These are phyloP conservation scores for Globisporangium okanoganense DNA, from an alignment of 352 stramenopile species.

Conservation along the genomic window DNA sequence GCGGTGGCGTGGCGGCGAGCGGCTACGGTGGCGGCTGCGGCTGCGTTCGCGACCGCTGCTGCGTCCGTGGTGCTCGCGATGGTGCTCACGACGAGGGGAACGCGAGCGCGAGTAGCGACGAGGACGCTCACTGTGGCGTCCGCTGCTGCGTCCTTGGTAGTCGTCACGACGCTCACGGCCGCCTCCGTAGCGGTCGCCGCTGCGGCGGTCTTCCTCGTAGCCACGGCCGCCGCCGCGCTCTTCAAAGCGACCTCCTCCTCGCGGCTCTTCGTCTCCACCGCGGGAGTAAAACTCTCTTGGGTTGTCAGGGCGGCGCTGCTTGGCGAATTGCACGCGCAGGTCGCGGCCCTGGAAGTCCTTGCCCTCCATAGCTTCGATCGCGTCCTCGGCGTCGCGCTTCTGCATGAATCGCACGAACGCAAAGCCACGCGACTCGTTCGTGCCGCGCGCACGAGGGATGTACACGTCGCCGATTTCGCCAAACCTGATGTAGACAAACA, in stretches of 20 bases:
- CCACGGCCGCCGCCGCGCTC: constrained; percentile 25
- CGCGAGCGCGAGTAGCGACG: constrained; percentile 30
- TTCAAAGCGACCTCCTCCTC: constrained; percentile 20
- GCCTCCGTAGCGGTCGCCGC: constrained; percentile 26
- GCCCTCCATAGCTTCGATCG: constrained; percentile 72
- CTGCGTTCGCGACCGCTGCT: constrained; percentile 22
- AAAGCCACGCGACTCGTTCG: constrained; percentile 78
- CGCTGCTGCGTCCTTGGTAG: constrained; percentile 12
- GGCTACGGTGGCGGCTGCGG: constrained; percentile 40
- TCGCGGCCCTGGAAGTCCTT: constrained; percentile 70
- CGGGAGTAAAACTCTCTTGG: constrained; percentile 69
- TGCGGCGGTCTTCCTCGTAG: constrained; percentile 13
- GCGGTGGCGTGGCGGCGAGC: constrained; percentile 34
- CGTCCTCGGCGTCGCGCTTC: constrained; percentile 86
- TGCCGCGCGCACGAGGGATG: constrained; percentile 68
- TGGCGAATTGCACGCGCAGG: constrained; percentile 73
- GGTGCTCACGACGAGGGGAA: constrained; percentile 30
- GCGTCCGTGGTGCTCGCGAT: constrained; percentile 10
- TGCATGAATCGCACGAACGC: constrained; percentile 88
- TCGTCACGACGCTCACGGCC: constrained; percentile 12
- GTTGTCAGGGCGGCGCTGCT: constrained; percentile 75
- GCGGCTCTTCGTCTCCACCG: constrained; percentile 21
- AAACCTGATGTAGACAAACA: constrained; percentile 19
- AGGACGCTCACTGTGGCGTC: constrained; percentile 29
- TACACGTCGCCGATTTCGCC: constrained; percentile 83